phyloP scores from a whole-genome alignment of 1,284 basidiomycete species.

The Ceratobasidium sp. region DNA sequence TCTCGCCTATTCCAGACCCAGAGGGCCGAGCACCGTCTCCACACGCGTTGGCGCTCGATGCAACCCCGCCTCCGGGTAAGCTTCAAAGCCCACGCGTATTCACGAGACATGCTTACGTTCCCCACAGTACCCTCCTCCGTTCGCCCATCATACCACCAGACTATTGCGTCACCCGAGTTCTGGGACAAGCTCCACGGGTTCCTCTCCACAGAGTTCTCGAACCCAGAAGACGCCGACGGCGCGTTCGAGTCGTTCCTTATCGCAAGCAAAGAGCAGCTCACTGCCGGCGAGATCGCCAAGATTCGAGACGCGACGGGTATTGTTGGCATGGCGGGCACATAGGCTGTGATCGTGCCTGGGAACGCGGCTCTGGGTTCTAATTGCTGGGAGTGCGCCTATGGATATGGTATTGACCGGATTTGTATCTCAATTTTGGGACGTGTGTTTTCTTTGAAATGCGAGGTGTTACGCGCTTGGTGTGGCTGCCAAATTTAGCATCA shows the following conservation, averaged over 20 bases:
- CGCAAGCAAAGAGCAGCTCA: constrained; percentile 74
- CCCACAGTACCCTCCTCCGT: constrained; percentile 47
- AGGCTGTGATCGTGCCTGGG: constrained; percentile 47
- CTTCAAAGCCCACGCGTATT: neutral
- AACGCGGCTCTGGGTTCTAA: constrained; percentile 1
- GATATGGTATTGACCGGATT: constrained; percentile 29
- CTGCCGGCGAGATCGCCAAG: constrained; percentile 77
- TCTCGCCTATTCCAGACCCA: constrained; percentile 53
- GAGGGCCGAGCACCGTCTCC: constrained; percentile 37
- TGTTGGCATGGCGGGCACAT: constrained; percentile 81
- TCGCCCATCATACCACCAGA: constrained; percentile 66
- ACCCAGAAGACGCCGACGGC: constrained; percentile 61
- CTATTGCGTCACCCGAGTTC: constrained; percentile 76
- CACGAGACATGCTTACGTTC: constrained; percentile 11
- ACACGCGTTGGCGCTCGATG: constrained; percentile 40
- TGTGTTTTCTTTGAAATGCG: constrained; percentile 39
- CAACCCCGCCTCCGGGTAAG: constrained; percentile 30
- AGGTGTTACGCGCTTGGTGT: neutral
- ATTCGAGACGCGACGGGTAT: constrained; percentile 80
- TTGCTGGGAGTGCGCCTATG: constrained; percentile 18
- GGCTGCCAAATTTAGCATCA: neutral
- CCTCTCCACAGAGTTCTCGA: constrained; percentile 61
- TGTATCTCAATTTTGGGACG: constrained; percentile 25
- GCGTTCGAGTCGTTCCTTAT: constrained; percentile 82
- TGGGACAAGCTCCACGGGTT: constrained; percentile 77